Conservation (phyloP, 2,329 filamentous ascomycete species). For the Didymella lethalis region DNA sequence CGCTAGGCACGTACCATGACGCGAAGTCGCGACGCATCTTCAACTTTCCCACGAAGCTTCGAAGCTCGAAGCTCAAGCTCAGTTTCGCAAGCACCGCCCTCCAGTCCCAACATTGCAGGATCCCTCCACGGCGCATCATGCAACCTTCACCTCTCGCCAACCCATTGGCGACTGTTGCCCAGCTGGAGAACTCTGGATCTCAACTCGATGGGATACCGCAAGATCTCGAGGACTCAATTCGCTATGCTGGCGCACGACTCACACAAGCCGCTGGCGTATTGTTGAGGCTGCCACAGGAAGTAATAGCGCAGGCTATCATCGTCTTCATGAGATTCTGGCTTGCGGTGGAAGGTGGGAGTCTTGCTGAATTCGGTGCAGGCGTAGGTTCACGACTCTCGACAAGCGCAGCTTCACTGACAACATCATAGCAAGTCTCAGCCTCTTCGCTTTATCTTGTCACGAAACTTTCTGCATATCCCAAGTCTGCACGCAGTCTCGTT, state of each 20-base stretch:
- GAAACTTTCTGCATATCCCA: conserved; percentile 80
- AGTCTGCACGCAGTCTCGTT: conserved; percentile 79
- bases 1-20: conserved; percentile 4
- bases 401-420: conserved; percentile 21
- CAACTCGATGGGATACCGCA: conserved; percentile 66
- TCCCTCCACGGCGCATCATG: conserved; percentile 25
- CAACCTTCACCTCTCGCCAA: conserved; percentile 64
- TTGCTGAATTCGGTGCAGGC: conserved; percentile 63
- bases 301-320: conserved; percentile 85
- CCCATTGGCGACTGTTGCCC: conserved; percentile 73
- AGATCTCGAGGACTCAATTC: conserved; percentile 75
- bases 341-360: conserved; percentile 60
- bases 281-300: conserved; percentile 82
- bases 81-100: neutral
- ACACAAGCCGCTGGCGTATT: conserved; percentile 83
- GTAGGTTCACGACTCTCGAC: conserved; percentile 53
- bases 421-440: conserved; percentile 77
- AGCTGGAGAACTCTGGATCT: conserved; percentile 67
- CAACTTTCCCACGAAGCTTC: conserved; percentile 5
- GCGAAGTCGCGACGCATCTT: conserved; percentile 5
- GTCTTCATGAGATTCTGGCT: conserved; percentile 84
- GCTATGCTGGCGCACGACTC: conserved; percentile 74
- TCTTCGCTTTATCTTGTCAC: conserved; percentile 81
- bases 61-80: conserved; percentile 6
- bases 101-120: neutral